These are phyloP conservation scores for Suillus paluster DNA, from an alignment of 768 basidiomycete genomes.

Conservation along the genomic window DNA sequence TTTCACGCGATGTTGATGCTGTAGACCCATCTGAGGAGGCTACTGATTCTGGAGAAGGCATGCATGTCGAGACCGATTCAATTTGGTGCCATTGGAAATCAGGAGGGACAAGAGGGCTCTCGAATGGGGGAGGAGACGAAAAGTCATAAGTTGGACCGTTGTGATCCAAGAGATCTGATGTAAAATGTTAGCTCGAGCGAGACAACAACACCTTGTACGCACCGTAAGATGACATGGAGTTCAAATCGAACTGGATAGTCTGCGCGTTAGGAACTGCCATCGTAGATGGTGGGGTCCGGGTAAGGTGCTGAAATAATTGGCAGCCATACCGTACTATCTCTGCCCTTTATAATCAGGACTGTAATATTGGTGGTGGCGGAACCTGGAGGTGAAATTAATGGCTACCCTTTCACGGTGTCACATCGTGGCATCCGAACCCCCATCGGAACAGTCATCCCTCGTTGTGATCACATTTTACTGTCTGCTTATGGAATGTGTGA, in stretches of 20 bases:
- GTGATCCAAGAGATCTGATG: neutral
- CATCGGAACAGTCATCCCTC: slow-evolving; percentile 22
- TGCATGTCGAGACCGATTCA: neutral
- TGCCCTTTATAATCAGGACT: slow-evolving; percentile 28
- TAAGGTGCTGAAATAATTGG: neutral
- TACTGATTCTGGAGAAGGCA: slow-evolving; percentile 18
- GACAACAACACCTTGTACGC: neutral
- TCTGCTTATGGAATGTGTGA: slow-evolving; percentile 20
- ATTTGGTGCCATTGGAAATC: slow-evolving; percentile 20
- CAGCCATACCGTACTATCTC: slow-evolving; percentile 9
- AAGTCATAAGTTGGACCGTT: slow-evolving; percentile 18
- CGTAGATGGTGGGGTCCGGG: neutral
- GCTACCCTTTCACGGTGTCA: slow-evolving; percentile 28
- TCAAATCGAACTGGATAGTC: slow-evolving; percentile 12
- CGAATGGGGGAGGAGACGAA: slow-evolving; percentile 8
- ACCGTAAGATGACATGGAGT: slow-evolving; percentile 11
- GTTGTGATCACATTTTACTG: slow-evolving; percentile 33
- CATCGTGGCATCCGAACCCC: slow-evolving; percentile 21
- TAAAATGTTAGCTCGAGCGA: neutral
- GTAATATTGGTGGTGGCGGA: slow-evolving; percentile 16
- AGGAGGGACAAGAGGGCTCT: slow-evolving; percentile 18
- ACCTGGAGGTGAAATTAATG: slow-evolving; percentile 10
- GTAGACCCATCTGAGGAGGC: slow-evolving; percentile 15
- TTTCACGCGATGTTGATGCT: slow-evolving; percentile 15
- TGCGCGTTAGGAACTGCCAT: slow-evolving; percentile 20